phyloP scores from a whole-genome alignment of 2,329 filamentous ascomycete genomes.

The Beauveria rudraprayagi region DNA sequence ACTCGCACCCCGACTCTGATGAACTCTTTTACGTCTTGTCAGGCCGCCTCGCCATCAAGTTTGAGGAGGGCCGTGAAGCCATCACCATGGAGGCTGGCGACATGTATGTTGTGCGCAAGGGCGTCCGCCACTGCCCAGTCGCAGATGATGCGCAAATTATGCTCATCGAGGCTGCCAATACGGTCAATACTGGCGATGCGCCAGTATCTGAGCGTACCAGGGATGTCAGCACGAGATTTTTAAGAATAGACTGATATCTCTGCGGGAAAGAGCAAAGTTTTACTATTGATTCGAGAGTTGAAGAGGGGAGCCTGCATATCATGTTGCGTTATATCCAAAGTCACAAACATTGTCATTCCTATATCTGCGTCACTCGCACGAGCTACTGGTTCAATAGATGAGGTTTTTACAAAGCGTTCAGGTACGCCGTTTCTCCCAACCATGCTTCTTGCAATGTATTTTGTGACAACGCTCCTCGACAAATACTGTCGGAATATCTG shows the following conservation, averaged over 20 bases:
- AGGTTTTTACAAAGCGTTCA: slow-evolving; percentile 24
- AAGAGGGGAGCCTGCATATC: neutral
- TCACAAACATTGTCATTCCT: slow-evolving; percentile 27
- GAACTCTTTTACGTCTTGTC: slow-evolving; percentile 32
- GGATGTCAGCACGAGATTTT: neutral
- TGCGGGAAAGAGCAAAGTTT: neutral
- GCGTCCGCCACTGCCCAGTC: slow-evolving; percentile 29
- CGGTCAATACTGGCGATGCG: slow-evolving; percentile 23
- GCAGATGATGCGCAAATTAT: slow-evolving; percentile 27
- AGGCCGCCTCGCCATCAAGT: slow-evolving; percentile 26
- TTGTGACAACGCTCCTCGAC: slow-evolving; percentile 16
- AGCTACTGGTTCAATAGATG: slow-evolving; percentile 21
- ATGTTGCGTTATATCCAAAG: slow-evolving; percentile 26
- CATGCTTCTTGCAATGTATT: slow-evolving; percentile 23
- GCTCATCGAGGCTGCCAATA: slow-evolving; percentile 29
- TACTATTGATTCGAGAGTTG: neutral
- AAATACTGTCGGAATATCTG: no score
- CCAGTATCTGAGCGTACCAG: slow-evolving; percentile 18
- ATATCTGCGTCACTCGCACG: slow-evolving; percentile 24
- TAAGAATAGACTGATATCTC: neutral
- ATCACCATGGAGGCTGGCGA: slow-evolving; percentile 24
- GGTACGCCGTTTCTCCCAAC: slow-evolving; percentile 23
- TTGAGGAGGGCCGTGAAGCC: slow-evolving; percentile 21
- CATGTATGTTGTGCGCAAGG: slow-evolving; percentile 28
- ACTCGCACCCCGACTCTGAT: slow-evolving; percentile 32